A percentile compares a stretch with the other conserved stretches of the same genome.
These are phyloP conservation scores for Dunaliella sp. DNA, from an alignment of 139 green algal genomes.

Conservation along the genomic window DNA sequence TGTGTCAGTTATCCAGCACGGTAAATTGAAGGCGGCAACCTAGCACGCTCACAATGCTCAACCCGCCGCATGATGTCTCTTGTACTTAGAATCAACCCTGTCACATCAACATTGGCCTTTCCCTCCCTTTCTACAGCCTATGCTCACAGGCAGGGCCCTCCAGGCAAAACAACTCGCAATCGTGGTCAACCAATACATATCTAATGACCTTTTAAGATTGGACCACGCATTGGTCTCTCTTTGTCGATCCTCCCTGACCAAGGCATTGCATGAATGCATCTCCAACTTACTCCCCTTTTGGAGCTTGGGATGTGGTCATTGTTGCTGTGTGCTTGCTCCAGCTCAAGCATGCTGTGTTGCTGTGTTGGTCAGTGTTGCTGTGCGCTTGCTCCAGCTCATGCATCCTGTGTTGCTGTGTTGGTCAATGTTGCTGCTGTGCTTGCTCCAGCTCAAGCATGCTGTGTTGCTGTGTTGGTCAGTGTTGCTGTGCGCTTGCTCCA, in stretches of 20 bases:
- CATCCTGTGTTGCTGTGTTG: neutral
- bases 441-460: neutral
- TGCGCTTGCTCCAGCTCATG: neutral
- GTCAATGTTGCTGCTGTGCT: neutral
- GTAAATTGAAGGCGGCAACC: no score
- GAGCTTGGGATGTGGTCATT: neutral
- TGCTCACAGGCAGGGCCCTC: no score
- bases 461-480: neutral
- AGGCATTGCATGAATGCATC: neutral
- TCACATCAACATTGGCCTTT: no score
- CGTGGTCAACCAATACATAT: no score
- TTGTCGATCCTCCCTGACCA: no score
- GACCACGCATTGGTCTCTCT: no score
- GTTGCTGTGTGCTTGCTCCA: neutral
- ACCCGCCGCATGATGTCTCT: neutral
- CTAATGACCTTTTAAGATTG: no score
- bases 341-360: neutral
- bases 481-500: neutral
- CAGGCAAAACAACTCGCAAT: neutral
- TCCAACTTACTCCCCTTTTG: neutral
- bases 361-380: no score
- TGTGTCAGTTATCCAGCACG: neutral
- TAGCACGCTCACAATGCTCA: no score
- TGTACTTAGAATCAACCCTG: neutral
- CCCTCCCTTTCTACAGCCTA: no score